Conservation (phyloP, 2,329 filamentous ascomycete genomes). For the Seiridium cupressi region DNA sequence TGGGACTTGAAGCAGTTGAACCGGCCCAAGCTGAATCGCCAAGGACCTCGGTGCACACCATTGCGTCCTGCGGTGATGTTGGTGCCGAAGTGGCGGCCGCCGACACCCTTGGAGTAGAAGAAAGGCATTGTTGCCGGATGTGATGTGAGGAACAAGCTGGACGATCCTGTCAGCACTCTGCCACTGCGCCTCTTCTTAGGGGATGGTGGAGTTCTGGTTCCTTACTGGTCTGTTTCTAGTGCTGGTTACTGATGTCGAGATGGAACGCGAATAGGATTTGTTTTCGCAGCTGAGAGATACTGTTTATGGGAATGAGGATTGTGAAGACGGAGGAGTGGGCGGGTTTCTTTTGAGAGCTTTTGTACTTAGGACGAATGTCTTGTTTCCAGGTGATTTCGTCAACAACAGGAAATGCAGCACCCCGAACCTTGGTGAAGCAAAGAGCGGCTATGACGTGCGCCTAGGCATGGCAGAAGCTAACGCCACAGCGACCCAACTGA, state of each 20-base stretch:
- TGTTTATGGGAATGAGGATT: neutral
- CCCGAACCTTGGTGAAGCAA: neutral
- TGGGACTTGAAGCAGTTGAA: slow-evolving; percentile 49
- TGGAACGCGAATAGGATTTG: too few relatives aligned
- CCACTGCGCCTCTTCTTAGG: neutral
- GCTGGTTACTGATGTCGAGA: too few relatives aligned
- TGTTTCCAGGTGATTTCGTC: neutral
- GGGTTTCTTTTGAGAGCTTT: neutral
- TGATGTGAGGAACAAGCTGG: neutral
- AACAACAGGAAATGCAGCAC: neutral
- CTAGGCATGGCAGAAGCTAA: neutral
- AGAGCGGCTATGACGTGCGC: slow-evolving; percentile 5
- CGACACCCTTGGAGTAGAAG: slow-evolving; percentile 45
- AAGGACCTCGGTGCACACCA: slow-evolving; percentile 48
- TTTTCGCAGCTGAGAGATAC: neutral
- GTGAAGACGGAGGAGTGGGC: neutral
- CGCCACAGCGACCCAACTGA: neutral
- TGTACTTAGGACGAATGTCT: neutral
- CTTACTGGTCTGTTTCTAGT: neutral
- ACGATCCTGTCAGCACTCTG: neutral
- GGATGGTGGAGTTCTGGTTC: neutral
- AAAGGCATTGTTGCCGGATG: slow-evolving; percentile 37
- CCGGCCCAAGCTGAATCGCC: slow-evolving; percentile 47
- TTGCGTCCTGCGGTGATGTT: slow-evolving; percentile 43
- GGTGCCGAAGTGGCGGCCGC: slow-evolving; percentile 49